phyloP scores from a whole-genome alignment of 768 basidiomycete species.

The Leccinum uliginosum region DNA sequence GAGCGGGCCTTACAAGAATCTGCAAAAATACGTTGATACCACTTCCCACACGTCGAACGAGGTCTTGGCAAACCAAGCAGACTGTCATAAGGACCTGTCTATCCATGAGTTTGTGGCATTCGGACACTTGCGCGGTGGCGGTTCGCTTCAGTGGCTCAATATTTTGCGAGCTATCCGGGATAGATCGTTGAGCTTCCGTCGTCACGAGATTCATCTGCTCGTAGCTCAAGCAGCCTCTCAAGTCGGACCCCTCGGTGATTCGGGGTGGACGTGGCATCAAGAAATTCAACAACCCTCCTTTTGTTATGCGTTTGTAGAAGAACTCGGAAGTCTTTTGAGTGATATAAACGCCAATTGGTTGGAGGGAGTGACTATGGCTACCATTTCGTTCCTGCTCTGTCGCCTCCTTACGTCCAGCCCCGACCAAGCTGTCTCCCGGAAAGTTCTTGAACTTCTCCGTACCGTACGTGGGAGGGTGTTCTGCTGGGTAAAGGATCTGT shows the following conservation, averaged over 20 bases:
- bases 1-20: constrained; percentile 27
- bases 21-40: constrained; percentile 34
- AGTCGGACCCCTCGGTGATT: constrained; percentile 27
- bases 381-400: background rate
- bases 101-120: constrained; percentile 45
- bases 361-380: background rate
- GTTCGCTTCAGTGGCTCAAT: constrained; percentile 46
- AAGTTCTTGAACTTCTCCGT: background rate
- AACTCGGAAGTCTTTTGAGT: constrained; percentile 4
- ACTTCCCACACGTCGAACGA: constrained; percentile 40
- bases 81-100: constrained; percentile 37
- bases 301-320: background rate
- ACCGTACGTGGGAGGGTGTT: background rate
- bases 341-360: constrained; percentile 22
- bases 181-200: constrained; percentile 34
- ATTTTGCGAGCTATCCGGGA: constrained; percentile 41
- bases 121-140: constrained; percentile 40
- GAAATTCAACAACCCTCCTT: constrained; percentile 10
- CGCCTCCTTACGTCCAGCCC: background rate
- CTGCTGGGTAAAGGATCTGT: background rate
- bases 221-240: constrained; percentile 43
- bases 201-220: constrained; percentile 37
- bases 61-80: constrained; percentile 38
- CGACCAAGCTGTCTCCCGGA: background rate
- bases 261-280: constrained; percentile 8